phyloP scores from a whole-genome alignment of 192 early-diverging fungal genomes.

The Coemansia javaensis region DNA sequence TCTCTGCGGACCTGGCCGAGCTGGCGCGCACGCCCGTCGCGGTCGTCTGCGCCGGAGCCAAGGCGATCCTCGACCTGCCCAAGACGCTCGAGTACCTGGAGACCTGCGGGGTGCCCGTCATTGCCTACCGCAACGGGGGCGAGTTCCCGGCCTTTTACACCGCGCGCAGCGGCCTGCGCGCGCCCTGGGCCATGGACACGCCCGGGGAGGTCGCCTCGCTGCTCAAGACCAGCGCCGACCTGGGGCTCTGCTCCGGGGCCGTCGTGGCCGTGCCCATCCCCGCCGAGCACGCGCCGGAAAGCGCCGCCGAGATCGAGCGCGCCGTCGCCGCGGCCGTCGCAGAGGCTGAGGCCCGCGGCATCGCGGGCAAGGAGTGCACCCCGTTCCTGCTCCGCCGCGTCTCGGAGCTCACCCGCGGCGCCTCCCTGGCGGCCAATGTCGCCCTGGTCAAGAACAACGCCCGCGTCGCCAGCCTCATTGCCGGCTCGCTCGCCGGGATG shows the following conservation, averaged over 20 bases:
- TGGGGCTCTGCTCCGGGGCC: constrained; percentile 71
- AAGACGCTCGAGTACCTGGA: constrained; percentile 90
- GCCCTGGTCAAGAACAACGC: constrained; percentile 93
- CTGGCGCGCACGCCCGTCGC: constrained; percentile 86
- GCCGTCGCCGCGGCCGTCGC: constrained; percentile 68
- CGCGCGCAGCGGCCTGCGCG: constrained; percentile 56
- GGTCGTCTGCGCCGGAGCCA: constrained; percentile 94
- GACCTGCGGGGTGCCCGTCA: constrained; percentile 89
- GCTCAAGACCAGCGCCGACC: constrained; percentile 53
- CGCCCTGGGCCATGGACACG: constrained; percentile 43
- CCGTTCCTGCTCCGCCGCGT: constrained; percentile 90
- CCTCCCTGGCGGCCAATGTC: constrained; percentile 66
- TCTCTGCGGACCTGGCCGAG: constrained; percentile 91
- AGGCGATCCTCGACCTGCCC: constrained; percentile 91
- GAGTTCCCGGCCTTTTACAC: constrained; percentile 94
- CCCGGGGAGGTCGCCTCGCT: constrained; percentile 44
- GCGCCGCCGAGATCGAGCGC: constrained; percentile 58
- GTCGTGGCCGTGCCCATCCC: constrained; percentile 92
- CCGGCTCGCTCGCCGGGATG: constrained; percentile 42
- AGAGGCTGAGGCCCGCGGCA: constrained; percentile 60
- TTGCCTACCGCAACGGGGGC: constrained; percentile 60
- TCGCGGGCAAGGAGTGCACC: constrained; percentile 85
- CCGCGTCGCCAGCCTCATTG: constrained; percentile 72
- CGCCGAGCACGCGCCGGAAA: constrained; percentile 53
- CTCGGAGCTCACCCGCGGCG: constrained; percentile 74